Percentiles rank a stretch among this genome's conserved stretches.
Conservation (phyloP, 2,329 filamentous ascomycete species). For the Ophiocordyceps camponoti-leonardi region DNA sequence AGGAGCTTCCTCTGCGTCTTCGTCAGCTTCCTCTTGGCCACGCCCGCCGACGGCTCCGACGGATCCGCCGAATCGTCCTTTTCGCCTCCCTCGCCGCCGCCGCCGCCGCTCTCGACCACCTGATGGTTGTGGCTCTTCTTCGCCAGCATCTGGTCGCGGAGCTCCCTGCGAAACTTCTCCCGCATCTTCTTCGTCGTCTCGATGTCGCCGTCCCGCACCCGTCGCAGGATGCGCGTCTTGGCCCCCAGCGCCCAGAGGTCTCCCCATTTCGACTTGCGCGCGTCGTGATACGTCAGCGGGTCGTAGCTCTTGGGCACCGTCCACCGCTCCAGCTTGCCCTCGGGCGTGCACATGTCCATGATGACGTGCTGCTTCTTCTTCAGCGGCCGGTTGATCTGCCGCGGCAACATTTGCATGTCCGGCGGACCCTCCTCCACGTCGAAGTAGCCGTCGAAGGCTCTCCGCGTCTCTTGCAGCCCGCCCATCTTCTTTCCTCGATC, state of each 20-base stretch:
- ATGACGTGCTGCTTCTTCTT: slow-evolving; percentile 82
- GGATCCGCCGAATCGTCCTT: background rate
- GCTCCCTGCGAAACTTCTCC: background rate
- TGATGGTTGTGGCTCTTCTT: background rate
- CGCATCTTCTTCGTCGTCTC: slow-evolving; percentile 13
- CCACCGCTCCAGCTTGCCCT: slow-evolving; percentile 81
- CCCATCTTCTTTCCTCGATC: slow-evolving; percentile 18
- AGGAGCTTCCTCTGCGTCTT: slow-evolving; percentile 3
- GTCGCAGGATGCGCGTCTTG: slow-evolving; percentile 57
- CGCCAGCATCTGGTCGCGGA: background rate
- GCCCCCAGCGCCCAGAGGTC: slow-evolving; percentile 92
- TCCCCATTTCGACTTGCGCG: slow-evolving; percentile 78
- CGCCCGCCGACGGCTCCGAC: too few species aligned
- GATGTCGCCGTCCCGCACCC: slow-evolving; percentile 42
- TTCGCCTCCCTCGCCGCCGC: background rate
- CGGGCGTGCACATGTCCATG: slow-evolving; percentile 78
- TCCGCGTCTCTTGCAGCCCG: slow-evolving; percentile 38
- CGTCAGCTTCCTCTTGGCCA: background rate
- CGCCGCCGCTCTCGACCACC: background rate
- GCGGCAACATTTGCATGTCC: slow-evolving; percentile 55
- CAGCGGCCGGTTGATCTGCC: slow-evolving; percentile 61
- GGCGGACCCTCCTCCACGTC: slow-evolving; percentile 19
- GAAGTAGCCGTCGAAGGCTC: slow-evolving; percentile 60
- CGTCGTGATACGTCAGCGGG: slow-evolving; percentile 75
- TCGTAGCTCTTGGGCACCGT: slow-evolving; percentile 71